Conservation (phyloP, 1,139 yeast species). For the Saccharomycopsis phalli region DNA sequence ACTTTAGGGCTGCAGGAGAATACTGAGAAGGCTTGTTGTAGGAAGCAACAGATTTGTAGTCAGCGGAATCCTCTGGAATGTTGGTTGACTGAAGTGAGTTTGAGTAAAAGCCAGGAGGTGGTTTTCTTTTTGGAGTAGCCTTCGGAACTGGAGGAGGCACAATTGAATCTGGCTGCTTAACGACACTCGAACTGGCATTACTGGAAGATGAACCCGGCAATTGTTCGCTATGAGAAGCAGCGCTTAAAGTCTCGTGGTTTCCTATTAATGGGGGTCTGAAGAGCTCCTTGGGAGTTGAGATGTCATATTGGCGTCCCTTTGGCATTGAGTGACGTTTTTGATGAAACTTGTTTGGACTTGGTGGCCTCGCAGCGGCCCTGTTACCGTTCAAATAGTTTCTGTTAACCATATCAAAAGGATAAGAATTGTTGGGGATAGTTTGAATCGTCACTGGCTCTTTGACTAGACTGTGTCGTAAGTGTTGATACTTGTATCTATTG, state of each 20-base stretch:
- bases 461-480: not conserved
- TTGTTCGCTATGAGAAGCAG: no score
- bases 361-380: conserved; percentile 3
- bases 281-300: conserved; percentile 16
- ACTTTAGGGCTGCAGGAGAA: no score
- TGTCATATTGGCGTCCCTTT: conserved; percentile 7
- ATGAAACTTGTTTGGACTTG: conserved; percentile 9
- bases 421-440: not conserved
- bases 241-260: no score
- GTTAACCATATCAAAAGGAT: conserved; percentile 11
- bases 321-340: conserved; percentile 8
- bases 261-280: conserved; percentile 17
- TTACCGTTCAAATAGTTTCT: conserved; percentile 6
- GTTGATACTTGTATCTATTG: not conserved
- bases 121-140: not conserved
- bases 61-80: no score
- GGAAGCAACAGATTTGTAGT: no score
- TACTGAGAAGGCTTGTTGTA: no score
- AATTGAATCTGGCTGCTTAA: no score
- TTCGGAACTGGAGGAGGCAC: no score
- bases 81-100: no score
- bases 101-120: no score
- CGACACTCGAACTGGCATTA: no score
- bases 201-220: no score
- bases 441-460: not conserved